Conservation (phyloP, 495 filamentous ascomycete genomes). For the Amorphotheca resinae region DNA sequence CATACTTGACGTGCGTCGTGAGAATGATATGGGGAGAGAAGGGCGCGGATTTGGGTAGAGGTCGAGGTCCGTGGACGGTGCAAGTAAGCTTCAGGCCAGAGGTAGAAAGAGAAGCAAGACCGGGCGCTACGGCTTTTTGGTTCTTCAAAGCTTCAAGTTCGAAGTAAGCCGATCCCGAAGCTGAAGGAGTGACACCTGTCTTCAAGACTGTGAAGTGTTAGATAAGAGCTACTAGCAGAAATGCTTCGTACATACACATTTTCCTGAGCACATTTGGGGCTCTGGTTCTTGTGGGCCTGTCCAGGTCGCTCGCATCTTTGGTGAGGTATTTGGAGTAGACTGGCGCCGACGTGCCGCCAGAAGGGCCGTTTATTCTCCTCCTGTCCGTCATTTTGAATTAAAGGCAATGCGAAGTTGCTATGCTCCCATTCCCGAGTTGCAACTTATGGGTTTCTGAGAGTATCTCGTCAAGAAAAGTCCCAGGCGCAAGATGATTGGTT, state of each 20-base stretch:
- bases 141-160: constrained; percentile 57
- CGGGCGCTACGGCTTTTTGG: constrained; percentile 34
- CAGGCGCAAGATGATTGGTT: neutral
- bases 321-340: constrained; percentile 31
- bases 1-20: constrained; percentile 88
- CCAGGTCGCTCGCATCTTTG: constrained; percentile 23
- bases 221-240: constrained; percentile 12
- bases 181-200: constrained; percentile 84
- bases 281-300: constrained; percentile 35
- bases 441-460: neutral
- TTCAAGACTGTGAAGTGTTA: constrained; percentile 52
- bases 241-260: constrained; percentile 53
- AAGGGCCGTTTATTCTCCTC: constrained; percentile 81
- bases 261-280: constrained; percentile 57
- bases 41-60: constrained; percentile 74
- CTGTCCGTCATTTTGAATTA: constrained; percentile 57
- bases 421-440: neutral
- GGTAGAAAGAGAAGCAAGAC: constrained; percentile 31
- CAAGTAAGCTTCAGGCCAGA: constrained; percentile 78
- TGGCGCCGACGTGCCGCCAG: constrained; percentile 63
- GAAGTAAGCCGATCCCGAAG: constrained; percentile 86
- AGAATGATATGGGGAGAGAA: constrained; percentile 87
- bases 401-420: neutral
- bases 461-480: constrained; percentile 1
- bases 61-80: constrained; percentile 84